Conservation (phyloP, 2,329 filamentous ascomycete genomes). For the Colletotrichum acutatum region DNA sequence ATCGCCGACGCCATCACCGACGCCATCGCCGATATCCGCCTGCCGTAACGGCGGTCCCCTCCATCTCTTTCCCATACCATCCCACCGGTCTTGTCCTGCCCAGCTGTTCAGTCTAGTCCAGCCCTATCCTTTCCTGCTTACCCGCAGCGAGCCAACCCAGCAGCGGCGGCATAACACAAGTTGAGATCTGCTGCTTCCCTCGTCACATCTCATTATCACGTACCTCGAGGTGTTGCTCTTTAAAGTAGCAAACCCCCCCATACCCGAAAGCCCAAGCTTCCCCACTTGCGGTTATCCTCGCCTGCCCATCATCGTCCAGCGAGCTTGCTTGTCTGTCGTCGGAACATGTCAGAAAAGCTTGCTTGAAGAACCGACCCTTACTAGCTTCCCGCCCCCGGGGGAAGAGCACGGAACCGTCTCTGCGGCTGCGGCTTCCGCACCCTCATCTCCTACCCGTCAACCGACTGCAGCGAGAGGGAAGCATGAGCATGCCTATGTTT, state of each 20-base stretch:
- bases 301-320: slow-evolving; percentile 10
- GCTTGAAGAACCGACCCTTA: slow-evolving; percentile 25
- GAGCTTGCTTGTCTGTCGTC: slow-evolving; percentile 24
- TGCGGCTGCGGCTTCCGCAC: slow-evolving; percentile 15
- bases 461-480: slow-evolving; percentile 7
- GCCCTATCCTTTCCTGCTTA: slow-evolving; percentile 7
- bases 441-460: neutral
- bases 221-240: slow-evolving; percentile 23
- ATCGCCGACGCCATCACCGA: slow-evolving; percentile 35
- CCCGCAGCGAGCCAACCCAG: slow-evolving; percentile 3
- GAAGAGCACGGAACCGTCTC: slow-evolving; percentile 4
- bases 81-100: neutral
- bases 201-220: slow-evolving; percentile 31
- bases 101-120: no score
- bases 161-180: slow-evolving; percentile 9
- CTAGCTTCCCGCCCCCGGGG: slow-evolving; percentile 21
- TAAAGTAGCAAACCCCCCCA: slow-evolving; percentile 32
- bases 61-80: neutral
- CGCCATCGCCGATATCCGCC: slow-evolving; percentile 30
- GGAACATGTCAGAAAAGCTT: slow-evolving; percentile 32
- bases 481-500: slow-evolving; percentile 9
- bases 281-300: slow-evolving; percentile 30
- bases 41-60: slow-evolving; percentile 22
- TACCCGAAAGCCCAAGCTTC: slow-evolving; percentile 28
- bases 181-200: slow-evolving; percentile 19